These are phyloP conservation scores for Lenzites betulinus DNA, from an alignment of 768 basidiomycete species.

Conservation along the genomic window DNA sequence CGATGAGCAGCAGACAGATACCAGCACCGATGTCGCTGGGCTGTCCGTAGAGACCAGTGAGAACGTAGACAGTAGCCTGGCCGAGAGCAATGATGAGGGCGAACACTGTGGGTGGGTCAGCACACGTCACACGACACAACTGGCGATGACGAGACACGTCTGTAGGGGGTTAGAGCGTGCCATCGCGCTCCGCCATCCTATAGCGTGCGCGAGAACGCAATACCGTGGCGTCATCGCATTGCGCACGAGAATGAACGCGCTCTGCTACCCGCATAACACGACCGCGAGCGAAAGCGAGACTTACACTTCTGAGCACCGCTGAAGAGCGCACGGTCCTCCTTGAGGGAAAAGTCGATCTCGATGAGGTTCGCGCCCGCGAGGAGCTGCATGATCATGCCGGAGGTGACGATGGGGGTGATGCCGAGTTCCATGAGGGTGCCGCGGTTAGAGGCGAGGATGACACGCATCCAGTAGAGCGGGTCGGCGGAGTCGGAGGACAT, in stretches of 20 bases:
- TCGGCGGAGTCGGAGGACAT: conserved; percentile 99
- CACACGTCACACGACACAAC: background rate
- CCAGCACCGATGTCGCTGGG: conserved; percentile 93
- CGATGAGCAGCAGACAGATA: conserved; percentile 94
- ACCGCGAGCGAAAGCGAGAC: background rate
- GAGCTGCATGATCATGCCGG: conserved; percentile 99
- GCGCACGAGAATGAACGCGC: too few relatives aligned
- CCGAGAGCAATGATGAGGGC: conserved; percentile 96
- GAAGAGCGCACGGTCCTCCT: conserved; percentile 96
- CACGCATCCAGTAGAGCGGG: conserved; percentile 99
- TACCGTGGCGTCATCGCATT: too few relatives aligned
- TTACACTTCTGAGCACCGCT: conserved; percentile 95
- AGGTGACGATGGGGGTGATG: conserved; percentile 96
- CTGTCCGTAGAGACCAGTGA: conserved; percentile 95
- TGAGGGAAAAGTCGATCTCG: conserved; percentile 95
- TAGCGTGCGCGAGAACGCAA: too few relatives aligned
- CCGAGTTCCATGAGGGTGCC: conserved; percentile 99
- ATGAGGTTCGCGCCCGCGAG: conserved; percentile 96
- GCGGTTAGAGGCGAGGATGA: conserved; percentile 97
- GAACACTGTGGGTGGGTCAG: conserved; percentile 63
- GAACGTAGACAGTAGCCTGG: conserved; percentile 95
- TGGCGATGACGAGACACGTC: background rate
- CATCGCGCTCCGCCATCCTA: too few relatives aligned
- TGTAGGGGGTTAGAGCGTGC: too few relatives aligned
- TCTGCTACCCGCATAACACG: too few relatives aligned